Conservation (phyloP, 169 alveolate species). For the Plasmodium reichenowi region DNA sequence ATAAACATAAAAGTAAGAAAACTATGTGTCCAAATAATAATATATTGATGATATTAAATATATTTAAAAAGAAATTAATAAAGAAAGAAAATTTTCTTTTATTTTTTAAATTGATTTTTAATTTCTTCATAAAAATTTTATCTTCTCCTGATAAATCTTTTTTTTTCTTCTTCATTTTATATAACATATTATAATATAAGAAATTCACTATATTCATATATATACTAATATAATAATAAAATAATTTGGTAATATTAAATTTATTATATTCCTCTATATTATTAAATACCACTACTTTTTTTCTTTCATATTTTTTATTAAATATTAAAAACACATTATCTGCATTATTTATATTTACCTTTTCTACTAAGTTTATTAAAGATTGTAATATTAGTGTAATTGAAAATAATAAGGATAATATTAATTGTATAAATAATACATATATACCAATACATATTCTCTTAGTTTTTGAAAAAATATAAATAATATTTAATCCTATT, state of each 20-base stretch:
- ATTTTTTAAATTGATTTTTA: slow-evolving; percentile 23
- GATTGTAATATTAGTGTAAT: slow-evolving; percentile 52
- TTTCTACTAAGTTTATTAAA: slow-evolving; percentile 26
- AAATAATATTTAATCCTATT: neutral
- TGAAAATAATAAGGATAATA: slow-evolving; percentile 31
- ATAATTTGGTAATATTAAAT: slow-evolving; percentile 10
- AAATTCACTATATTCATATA: slow-evolving; percentile 23
- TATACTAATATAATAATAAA: slow-evolving; percentile 48
- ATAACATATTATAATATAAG: slow-evolving; percentile 23
- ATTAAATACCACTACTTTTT: slow-evolving; percentile 13
- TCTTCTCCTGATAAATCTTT: slow-evolving; percentile 26
- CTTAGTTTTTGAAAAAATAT: slow-evolving; percentile 14
- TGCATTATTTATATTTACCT: slow-evolving; percentile 29
- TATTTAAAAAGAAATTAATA: slow-evolving; percentile 25
- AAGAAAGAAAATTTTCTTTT: slow-evolving; percentile 35
- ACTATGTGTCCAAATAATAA: slow-evolving; percentile 55
- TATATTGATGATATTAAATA: slow-evolving; percentile 27
- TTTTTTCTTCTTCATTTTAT: slow-evolving; percentile 36
- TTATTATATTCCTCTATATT: slow-evolving; percentile 30
- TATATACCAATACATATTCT: slow-evolving; percentile 43
- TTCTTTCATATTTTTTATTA: slow-evolving; percentile 28
- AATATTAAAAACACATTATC: slow-evolving; percentile 18
- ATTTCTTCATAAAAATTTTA: slow-evolving; percentile 41
- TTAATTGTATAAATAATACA: slow-evolving; percentile 24
- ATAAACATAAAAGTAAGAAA: slow-evolving; percentile 16